phyloP scores from a whole-genome alignment of 495 filamentous ascomycete species.

The Hypoxylon cercidicola region DNA sequence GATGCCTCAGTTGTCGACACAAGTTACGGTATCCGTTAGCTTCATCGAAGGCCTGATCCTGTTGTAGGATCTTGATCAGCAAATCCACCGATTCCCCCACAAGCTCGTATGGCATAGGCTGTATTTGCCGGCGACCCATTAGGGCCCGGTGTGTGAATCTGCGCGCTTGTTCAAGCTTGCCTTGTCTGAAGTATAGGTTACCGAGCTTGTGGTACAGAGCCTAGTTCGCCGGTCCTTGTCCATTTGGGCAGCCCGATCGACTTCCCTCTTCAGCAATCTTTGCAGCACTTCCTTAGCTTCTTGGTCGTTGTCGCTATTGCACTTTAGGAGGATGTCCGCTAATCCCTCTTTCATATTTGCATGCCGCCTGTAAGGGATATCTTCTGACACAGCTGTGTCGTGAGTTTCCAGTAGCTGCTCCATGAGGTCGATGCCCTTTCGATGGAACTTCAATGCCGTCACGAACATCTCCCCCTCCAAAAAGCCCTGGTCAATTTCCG shows the following conservation, averaged over 20 bases:
- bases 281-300: conserved; percentile 32
- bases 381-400: not conserved
- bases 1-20: conserved; percentile 19
- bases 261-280: conserved; percentile 24
- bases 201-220: conserved; percentile 43
- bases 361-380: conserved; percentile 12
- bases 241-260: conserved; percentile 1
- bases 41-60: conserved; percentile 28
- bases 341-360: conserved; percentile 39
- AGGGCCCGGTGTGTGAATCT: conserved; percentile 31
- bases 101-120: conserved; percentile 16
- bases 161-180: conserved; percentile 21
- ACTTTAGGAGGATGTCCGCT: conserved; percentile 35
- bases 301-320: conserved; percentile 17
- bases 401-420: conserved; percentile 15
- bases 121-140: conserved; percentile 16
- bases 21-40: conserved; percentile 34
- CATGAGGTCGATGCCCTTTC: conserved; percentile 35
- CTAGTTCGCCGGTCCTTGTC: conserved; percentile 35
- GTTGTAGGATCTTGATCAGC: conserved; percentile 23
- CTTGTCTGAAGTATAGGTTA: conserved; percentile 25
- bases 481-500: conserved; percentile 26
- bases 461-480: conserved; percentile 22
- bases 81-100: conserved; percentile 37
- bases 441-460: conserved; percentile 31